Evolutionary conservation across 441 rosid genomes (phyloP), one percentile per base, ranked within the genome.

Genomic region (Pelargonium australe): DNA sequence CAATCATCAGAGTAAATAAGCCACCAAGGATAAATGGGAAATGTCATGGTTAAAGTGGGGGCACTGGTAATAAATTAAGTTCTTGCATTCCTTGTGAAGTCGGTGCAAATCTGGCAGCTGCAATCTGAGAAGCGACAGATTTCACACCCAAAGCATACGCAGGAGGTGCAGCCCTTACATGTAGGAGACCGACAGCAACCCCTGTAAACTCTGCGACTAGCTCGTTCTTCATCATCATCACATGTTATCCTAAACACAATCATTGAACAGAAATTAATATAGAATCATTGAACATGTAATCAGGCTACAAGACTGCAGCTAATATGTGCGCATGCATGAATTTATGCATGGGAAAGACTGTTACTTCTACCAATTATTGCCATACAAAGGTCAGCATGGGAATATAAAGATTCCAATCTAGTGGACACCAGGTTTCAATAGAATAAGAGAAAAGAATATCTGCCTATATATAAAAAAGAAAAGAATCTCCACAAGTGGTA

Each of bases 81-180:
- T 78, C 78, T 83, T 13, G 88, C 83, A 49, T 90, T 90, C 73
- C 83, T 80, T 0, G 91, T 90, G 80, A 92, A 92, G 82, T 95
- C 99, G 0, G 72, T 80, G 87, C 99, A 95, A 55, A 89, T 92
- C 84, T 91, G 99, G 90, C 97, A 95, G 84, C 82, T 87, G 80
- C 99, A 95, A 66, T 95, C 97, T 0, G 89, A 69, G 83, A 90
- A 90, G 13, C 98, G 97, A 55, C 98, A 92, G 75, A 88, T 83
- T 40, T 85, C 89, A 67, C 99, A 91, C 55, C 98, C 99, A 23
- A 92, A 92, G 84, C 98, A 95, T 43, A 95, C 98, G 34, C 98
- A 95, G 41, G 98, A 86, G 34, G 98, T 95, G 87, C 99, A 95
- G 5, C 99, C 98, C 76, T 87, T 86, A 82, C 99, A 95, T 11